phyloP scores from a whole-genome alignment of 2,329 filamentous ascomycete species.

The Metarhizium robertsii region DNA sequence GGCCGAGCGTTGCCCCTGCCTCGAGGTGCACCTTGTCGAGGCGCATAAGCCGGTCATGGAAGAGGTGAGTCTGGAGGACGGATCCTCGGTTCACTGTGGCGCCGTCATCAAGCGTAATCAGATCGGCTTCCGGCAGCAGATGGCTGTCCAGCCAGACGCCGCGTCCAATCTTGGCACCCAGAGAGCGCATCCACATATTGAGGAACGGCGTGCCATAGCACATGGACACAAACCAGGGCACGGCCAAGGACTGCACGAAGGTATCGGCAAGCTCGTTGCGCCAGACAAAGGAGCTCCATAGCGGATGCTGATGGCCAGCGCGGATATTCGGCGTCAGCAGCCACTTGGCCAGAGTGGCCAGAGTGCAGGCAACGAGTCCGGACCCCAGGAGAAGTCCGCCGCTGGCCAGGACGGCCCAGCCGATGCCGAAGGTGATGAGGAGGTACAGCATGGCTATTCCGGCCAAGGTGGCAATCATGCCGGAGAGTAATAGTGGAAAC shows the following conservation, averaged over 20 bases:
- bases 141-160: constrained; percentile 15
- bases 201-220: constrained; percentile 13
- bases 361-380: constrained; percentile 2
- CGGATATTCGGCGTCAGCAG: constrained; percentile 10
- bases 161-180: constrained; percentile 12
- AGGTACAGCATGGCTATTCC: constrained; percentile 7
- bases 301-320: constrained; percentile 10
- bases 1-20: constrained; percentile 11
- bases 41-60: constrained; percentile 14
- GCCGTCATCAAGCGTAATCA: constrained; percentile 10
- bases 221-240: constrained; percentile 8
- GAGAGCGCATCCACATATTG: constrained; percentile 9
- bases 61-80: constrained; percentile 13
- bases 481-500: constrained; percentile 9
- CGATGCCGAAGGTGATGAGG: constrained; percentile 7
- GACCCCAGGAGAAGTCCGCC: constrained; percentile 4
- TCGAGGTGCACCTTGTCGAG: constrained; percentile 12
- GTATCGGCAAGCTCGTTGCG: constrained; percentile 43
- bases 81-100: constrained; percentile 12
- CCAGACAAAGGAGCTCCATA: constrained; percentile 16
- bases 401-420: constrained; percentile 8
- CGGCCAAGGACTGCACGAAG: constrained; percentile 38
- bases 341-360: constrained; percentile 12
- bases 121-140: constrained; percentile 12
- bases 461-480: constrained; percentile 1